Percentiles rank a stretch among this genome's conserved stretches.
Conservation (phyloP, 2,329 filamentous ascomycete species). For the Exutisphaerella laricina region DNA sequence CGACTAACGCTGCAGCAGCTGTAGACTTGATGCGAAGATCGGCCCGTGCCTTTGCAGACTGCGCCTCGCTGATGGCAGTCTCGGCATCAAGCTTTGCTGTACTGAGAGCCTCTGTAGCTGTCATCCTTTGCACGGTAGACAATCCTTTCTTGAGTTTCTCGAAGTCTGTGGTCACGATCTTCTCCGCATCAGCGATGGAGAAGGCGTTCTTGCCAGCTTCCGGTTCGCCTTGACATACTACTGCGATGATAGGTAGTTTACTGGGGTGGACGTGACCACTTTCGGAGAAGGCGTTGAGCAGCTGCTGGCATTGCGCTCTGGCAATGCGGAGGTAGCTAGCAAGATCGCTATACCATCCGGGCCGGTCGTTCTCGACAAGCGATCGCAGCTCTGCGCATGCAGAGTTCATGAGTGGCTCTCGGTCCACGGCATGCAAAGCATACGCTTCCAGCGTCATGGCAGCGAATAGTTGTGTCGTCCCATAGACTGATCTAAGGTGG, state of each 20-base stretch:
- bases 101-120: constrained; percentile 70
- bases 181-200: constrained; percentile 79
- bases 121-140: constrained; percentile 79
- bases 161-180: constrained; percentile 77
- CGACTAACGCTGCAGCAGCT: constrained; percentile 79
- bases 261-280: constrained; percentile 72
- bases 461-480: constrained; percentile 79
- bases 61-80: constrained; percentile 72
- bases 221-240: constrained; percentile 87
- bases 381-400: constrained; percentile 63
- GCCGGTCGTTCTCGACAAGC: constrained; percentile 76
- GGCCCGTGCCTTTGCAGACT: constrained; percentile 68
- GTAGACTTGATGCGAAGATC: constrained; percentile 83
- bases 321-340: constrained; percentile 85
- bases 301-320: constrained; percentile 81
- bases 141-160: constrained; percentile 84
- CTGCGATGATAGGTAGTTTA: constrained; percentile 74
- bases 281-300: constrained; percentile 88
- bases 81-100: constrained; percentile 69
- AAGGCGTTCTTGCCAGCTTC: constrained; percentile 92
- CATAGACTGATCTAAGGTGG: constrained; percentile 65
- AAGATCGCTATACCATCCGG: constrained; percentile 79
- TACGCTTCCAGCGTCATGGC: constrained; percentile 86
- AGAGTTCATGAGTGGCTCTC: constrained; percentile 49
- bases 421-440: constrained; percentile 50